Conservation (phyloP, 2,329 filamentous ascomycete genomes). For the Stagonosporopsis tanaceti region DNA sequence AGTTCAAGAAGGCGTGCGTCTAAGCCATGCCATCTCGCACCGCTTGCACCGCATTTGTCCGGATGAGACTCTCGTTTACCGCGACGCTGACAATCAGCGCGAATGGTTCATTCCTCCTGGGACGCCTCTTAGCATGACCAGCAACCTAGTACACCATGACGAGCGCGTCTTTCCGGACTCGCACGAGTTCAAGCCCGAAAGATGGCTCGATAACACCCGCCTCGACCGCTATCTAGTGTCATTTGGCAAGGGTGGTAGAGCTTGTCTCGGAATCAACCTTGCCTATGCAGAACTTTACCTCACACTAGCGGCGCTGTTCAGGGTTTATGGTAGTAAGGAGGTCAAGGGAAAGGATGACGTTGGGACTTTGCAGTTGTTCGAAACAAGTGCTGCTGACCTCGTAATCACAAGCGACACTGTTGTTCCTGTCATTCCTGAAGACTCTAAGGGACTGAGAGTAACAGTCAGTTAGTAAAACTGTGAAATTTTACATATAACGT, state of each 20-base stretch:
- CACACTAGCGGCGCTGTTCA: neutral
- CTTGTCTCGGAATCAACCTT: neutral
- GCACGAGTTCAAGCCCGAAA: neutral
- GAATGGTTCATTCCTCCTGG: neutral
- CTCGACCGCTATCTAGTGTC: neutral
- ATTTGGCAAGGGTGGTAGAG: neutral
- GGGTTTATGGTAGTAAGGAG: too few species aligned
- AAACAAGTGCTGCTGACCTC: too few species aligned
- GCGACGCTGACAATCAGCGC: too few species aligned
- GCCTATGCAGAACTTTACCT: neutral
- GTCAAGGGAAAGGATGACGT: too few species aligned
- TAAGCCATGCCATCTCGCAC: neutral
- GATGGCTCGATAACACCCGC: neutral
- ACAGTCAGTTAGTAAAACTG: too few species aligned
- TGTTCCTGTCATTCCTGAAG: too few species aligned
- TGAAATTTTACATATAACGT: too few species aligned
- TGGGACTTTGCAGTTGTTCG: too few species aligned
- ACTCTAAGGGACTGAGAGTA: too few species aligned
- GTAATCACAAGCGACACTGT: too few species aligned
- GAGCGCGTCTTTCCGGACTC: neutral
- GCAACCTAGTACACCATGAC: neutral
- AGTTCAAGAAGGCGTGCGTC: neutral
- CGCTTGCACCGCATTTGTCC: neutral
- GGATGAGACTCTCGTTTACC: neutral
- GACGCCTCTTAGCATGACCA: neutral